Evolutionary conservation across 2,329 filamentous ascomycete species (phyloP).

Genomic region (Zelopaecilomyces penicillatus): DNA sequence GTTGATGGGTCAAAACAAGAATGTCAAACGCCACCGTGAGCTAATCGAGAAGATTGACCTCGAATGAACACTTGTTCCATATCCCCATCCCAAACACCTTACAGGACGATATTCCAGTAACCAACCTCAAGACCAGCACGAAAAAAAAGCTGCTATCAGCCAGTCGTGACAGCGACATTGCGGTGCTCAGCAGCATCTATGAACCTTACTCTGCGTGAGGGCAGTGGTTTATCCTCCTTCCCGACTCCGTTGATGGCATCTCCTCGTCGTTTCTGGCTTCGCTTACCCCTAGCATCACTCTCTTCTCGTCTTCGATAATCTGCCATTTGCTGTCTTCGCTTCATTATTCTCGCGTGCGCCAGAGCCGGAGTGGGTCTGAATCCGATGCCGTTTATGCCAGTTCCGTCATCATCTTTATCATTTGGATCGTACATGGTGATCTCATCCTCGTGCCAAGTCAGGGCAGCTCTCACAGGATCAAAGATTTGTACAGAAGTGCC

Average conservation of each 20-base stretch:
- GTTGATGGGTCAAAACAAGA: no score
- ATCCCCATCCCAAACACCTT: no score
- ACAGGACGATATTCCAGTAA: no score
- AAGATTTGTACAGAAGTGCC: slow-evolving; percentile 25
- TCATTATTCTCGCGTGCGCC: slow-evolving; percentile 48
- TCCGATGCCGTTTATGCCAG: slow-evolving; percentile 59
- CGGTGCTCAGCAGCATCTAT: slow-evolving; percentile 29
- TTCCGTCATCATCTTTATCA: slow-evolving; percentile 58
- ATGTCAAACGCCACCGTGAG: no score
- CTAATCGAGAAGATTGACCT: no score
- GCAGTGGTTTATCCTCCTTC: slow-evolving; percentile 16
- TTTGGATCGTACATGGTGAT: slow-evolving; percentile 58
- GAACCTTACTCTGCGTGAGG: slow-evolving; percentile 31
- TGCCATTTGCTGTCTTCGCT: slow-evolving; percentile 51
- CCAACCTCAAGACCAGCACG: no score
- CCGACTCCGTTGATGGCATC: slow-evolving; percentile 18
- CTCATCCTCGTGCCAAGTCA: slow-evolving; percentile 61
- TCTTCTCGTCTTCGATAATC: slow-evolving; percentile 56
- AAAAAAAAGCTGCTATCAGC: slow-evolving; percentile 12
- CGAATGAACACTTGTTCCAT: no score
- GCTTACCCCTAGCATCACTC: slow-evolving; percentile 47
- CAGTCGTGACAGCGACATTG: slow-evolving; percentile 22
- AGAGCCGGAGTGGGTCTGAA: slow-evolving; percentile 57
- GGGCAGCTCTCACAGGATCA: slow-evolving; percentile 48
- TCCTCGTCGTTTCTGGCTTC: slow-evolving; percentile 43